phyloP scores from a whole-genome alignment of 306 rosid genomes.

The Rosa persica region DNA sequence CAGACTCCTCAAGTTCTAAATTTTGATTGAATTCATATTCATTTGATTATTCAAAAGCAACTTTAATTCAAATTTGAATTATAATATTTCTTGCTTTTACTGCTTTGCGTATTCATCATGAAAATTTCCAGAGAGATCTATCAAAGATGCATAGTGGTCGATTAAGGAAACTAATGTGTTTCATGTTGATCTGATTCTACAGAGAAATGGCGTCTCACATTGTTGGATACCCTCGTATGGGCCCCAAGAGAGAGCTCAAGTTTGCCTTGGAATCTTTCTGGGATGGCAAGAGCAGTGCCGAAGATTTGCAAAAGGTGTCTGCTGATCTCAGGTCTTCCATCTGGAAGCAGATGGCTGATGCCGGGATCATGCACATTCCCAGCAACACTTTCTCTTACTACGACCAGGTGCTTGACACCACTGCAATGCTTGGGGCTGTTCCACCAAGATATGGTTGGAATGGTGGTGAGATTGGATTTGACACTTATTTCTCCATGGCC shows the following conservation, averaged over 20 bases:
- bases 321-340: conserved; percentile 76
- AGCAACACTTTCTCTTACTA: conserved; percentile 86
- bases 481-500: conserved; percentile 89
- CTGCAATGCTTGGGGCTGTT: conserved; percentile 82
- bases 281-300: conserved; percentile 88
- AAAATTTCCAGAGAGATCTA: neutral
- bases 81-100: neutral
- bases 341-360: conserved; percentile 83
- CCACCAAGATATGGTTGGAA: conserved; percentile 83
- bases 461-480: conserved; percentile 83
- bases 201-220: conserved; percentile 86
- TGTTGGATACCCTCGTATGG: conserved; percentile 95
- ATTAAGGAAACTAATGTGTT: conserved; percentile 18
- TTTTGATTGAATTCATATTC: neutral
- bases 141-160: neutral
- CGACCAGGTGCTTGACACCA: conserved; percentile 80
- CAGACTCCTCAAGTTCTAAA: too few relatives aligned
- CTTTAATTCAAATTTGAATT: neutral
- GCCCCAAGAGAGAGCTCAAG: conserved; percentile 97
- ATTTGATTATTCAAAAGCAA: too few relatives aligned
- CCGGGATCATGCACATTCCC: conserved; percentile 87
- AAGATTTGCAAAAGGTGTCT: conserved; percentile 74
- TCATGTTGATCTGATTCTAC: conserved; percentile 22
- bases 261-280: conserved; percentile 88
- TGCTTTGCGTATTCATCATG: neutral